These are phyloP conservation scores for Oryza australiensis DNA, from an alignment of 176 grass and related monocot genomes.

Conservation along the genomic window DNA sequence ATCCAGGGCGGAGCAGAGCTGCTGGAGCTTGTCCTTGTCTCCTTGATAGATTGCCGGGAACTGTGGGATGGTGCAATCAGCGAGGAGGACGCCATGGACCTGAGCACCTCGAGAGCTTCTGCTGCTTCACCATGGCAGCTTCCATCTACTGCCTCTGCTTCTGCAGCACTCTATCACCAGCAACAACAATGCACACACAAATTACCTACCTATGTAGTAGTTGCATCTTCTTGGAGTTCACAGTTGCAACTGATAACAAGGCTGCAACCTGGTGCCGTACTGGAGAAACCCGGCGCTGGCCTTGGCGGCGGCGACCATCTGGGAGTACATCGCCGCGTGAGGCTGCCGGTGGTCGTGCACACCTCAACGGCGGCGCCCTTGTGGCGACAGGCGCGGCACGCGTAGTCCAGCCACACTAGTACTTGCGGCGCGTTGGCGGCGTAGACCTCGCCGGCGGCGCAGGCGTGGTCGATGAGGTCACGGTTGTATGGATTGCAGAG, in stretches of 20 bases:
- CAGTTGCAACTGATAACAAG: slow-evolving; percentile 3
- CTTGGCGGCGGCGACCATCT: too few relatives aligned
- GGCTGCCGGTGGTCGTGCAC: too few relatives aligned
- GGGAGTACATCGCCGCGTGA: too few relatives aligned
- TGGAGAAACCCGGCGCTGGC: too few relatives aligned
- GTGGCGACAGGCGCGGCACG: too few relatives aligned
- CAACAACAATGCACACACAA: background rate
- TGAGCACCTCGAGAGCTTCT: slow-evolving; percentile 38
- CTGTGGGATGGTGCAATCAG: slow-evolving; percentile 40
- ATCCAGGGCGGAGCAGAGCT: slow-evolving; percentile 46
- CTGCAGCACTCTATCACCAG: slow-evolving; percentile 11
- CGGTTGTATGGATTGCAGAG: too few relatives aligned
- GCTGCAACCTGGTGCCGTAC: too few relatives aligned
- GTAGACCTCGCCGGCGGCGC: too few relatives aligned
- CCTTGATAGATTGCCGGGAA: slow-evolving; percentile 84
- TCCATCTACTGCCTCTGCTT: background rate
- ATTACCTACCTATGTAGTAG: slow-evolving; percentile 14
- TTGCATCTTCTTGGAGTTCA: slow-evolving; percentile 31
- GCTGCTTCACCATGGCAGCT: slow-evolving; percentile 34
- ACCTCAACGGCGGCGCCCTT: too few relatives aligned
- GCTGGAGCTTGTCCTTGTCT: slow-evolving; percentile 74
- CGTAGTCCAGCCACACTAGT: too few relatives aligned
- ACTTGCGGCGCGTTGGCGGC: too few relatives aligned
- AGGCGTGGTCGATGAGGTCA: too few relatives aligned
- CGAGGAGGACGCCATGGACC: slow-evolving; percentile 56